Evolutionary conservation across 2,329 filamentous ascomycete species (phyloP).

Genomic region (Xylaria sp.): DNA sequence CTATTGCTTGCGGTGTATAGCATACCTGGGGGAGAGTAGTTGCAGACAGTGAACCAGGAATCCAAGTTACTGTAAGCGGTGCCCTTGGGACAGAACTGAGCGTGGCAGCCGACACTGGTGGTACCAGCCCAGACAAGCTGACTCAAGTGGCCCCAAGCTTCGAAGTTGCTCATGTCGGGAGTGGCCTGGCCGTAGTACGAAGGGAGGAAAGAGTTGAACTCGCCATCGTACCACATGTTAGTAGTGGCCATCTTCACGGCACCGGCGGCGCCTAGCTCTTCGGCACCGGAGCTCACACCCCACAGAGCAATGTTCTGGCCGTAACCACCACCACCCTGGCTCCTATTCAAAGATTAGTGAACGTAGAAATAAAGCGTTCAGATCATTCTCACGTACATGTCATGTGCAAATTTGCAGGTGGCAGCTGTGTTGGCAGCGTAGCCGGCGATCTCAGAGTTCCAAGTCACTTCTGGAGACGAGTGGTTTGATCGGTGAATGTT

Average conservation of each 20-base stretch:
- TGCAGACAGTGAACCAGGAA: slow-evolving; percentile 86
- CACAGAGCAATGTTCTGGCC: slow-evolving; percentile 91
- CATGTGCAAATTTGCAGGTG: slow-evolving; percentile 78
- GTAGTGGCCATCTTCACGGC: slow-evolving; percentile 76
- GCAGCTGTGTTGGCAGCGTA: slow-evolving; percentile 73
- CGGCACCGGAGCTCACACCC: slow-evolving; percentile 53
- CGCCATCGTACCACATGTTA: slow-evolving; percentile 89
- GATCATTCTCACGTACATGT: slow-evolving; percentile 70
- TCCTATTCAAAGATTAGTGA: slow-evolving; percentile 56
- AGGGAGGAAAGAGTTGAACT: slow-evolving; percentile 68
- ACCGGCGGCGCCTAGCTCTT: slow-evolving; percentile 61
- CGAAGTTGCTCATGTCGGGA: slow-evolving; percentile 72
- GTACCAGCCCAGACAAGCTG: slow-evolving; percentile 78
- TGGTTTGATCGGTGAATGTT: slow-evolving; percentile 89
- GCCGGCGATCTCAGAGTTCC: slow-evolving; percentile 71
- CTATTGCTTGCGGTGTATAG: slow-evolving; percentile 20
- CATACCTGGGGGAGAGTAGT: slow-evolving; percentile 82
- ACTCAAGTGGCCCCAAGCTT: slow-evolving; percentile 78
- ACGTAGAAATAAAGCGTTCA: background rate
- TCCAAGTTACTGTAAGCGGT: slow-evolving; percentile 61
- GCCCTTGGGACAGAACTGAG: slow-evolving; percentile 63
- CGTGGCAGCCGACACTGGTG: slow-evolving; percentile 71
- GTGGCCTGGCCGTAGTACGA: slow-evolving; percentile 68
- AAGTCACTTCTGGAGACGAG: slow-evolving; percentile 72
- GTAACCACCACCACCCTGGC: slow-evolving; percentile 72